Evolutionary conservation across 352 stramenopile species (phyloP).

Genomic region (Phytophthora ramorum): DNA sequence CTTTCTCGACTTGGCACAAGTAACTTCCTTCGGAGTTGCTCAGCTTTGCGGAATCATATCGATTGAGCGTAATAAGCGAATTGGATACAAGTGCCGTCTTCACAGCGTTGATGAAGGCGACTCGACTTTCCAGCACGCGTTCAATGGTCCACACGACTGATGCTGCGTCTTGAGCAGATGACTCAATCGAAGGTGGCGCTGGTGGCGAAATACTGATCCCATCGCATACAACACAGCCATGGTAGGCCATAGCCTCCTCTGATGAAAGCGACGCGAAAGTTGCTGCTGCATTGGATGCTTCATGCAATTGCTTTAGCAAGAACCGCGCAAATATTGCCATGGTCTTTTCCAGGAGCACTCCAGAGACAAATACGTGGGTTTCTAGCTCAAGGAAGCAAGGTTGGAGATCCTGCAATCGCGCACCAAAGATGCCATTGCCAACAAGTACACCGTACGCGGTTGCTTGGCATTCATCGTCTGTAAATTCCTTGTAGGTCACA

Average conservation of each 20-base stretch:
- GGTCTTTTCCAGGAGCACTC: slow-evolving; percentile 46
- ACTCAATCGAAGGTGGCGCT: neutral
- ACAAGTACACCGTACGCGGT: slow-evolving; percentile 36
- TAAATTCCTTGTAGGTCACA: slow-evolving; percentile 21
- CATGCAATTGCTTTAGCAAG: slow-evolving; percentile 49
- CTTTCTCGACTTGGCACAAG: slow-evolving; percentile 25
- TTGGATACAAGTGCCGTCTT: slow-evolving; percentile 52
- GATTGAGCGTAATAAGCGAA: slow-evolving; percentile 38
- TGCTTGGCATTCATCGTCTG: slow-evolving; percentile 37
- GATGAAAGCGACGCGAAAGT: slow-evolving; percentile 16
- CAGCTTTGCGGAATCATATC: slow-evolving; percentile 14
- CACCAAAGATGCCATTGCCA: slow-evolving; percentile 22
- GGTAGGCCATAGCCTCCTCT: slow-evolving; percentile 16
- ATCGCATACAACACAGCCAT: slow-evolving; percentile 14
- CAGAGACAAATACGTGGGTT: slow-evolving; percentile 48
- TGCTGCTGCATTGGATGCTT: slow-evolving; percentile 21
- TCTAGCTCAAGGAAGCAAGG: slow-evolving; percentile 30
- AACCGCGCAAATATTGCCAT: slow-evolving; percentile 64
- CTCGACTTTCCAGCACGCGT: slow-evolving; percentile 36
- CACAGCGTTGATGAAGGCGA: slow-evolving; percentile 49
- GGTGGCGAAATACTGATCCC: slow-evolving; percentile 26
- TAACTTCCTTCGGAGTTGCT: neutral
- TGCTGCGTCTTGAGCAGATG: neutral
- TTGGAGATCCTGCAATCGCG: slow-evolving; percentile 1
- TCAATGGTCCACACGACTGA: slow-evolving; percentile 34